Base-by-base conservation (phyloP, 306 rosid species). In the Malus domestica region DNA sequence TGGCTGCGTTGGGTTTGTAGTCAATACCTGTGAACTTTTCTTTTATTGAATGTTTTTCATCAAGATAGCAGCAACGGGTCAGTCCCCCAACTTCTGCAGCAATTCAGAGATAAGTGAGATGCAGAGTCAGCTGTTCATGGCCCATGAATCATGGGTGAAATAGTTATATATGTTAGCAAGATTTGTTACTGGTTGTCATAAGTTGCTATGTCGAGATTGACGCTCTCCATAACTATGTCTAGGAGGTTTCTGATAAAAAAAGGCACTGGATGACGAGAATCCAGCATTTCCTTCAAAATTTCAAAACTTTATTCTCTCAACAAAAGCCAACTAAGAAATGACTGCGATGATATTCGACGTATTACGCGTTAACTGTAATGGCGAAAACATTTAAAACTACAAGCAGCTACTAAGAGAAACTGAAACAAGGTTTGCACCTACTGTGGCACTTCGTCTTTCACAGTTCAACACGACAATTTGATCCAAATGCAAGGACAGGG, bases 371-470 rank as follows among this genome's bases (percentile, higher is more conserved):
- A 52, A 57, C 51, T 29, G 51, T 30, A 30, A 1, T 7, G 40
- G 11, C 22, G 13, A 63, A 63, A 1, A 63, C 2, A 35, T 52
- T 6, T 20, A 54, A 51, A 67, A 57, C 33, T 51, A 32, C 61
- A 19, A 19, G 70, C 70, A 35, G 49, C 49, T 44, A 1, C 44
- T 4, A 35, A 2, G 18, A 66, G 51, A 76, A 67, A 64, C 25
- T 10, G 12, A 13, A 63, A 79, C 63, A 66, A 72, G 20, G 5
- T 49, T 20, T 73, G 27, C 49, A 67, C 42, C 59, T 55, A 4
- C 55, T n/a, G 27, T 77, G 70, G 75, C 33, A 77, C 62, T 60
- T 27, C 3, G 19, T 65, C 80, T 57, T 20, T 13, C 49, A 58
- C 45, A 49, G 4, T 30, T 16, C 29, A 29, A 45, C 15, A 61